Percentiles rank a stretch among this genome's conserved stretches.
Evolutionary conservation across 805 yeast species (phyloP).

Genomic region (Sugiyamaella valdiviana): DNA sequence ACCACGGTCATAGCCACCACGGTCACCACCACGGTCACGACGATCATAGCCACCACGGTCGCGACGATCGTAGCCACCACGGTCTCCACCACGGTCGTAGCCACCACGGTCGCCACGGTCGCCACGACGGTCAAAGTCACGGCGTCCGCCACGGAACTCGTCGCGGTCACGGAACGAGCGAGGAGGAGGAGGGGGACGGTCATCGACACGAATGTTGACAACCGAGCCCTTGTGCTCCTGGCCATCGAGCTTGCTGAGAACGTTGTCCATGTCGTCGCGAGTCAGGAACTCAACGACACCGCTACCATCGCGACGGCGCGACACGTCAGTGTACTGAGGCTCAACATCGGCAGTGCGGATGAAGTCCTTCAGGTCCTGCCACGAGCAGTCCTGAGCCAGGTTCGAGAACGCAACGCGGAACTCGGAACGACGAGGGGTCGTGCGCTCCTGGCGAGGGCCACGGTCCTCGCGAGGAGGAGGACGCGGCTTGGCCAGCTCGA

Average conservation of each 20-base stretch:
- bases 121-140: conserved; percentile 43
- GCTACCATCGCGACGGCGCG: conserved; percentile 32
- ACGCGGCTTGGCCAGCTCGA: conserved; percentile 32
- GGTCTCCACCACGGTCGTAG: conserved; percentile 35
- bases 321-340: conserved; percentile 33
- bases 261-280: conserved; percentile 66
- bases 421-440: conserved; percentile 12
- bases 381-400: conserved; percentile 24
- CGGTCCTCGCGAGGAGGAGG: conserved; percentile 25
- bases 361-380: conserved; percentile 58
- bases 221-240: conserved; percentile 64
- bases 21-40: conserved; percentile 23
- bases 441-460: conserved; percentile 21
- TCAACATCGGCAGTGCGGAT: conserved; percentile 58
- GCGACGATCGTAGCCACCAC: conserved; percentile 42
- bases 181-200: conserved; percentile 36
- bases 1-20: conserved; percentile 27
- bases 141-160: conserved; percentile 26
- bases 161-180: conserved; percentile 20
- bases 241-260: conserved; percentile 64
- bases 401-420: conserved; percentile 26
- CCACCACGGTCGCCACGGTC: conserved; percentile 44
- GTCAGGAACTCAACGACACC: conserved; percentile 34
- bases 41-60: conserved; percentile 37
- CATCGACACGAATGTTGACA: conserved; percentile 70